Conservation (phyloP, 1,139 yeast genomes). For the Saccharomyces pastorianus region DNA sequence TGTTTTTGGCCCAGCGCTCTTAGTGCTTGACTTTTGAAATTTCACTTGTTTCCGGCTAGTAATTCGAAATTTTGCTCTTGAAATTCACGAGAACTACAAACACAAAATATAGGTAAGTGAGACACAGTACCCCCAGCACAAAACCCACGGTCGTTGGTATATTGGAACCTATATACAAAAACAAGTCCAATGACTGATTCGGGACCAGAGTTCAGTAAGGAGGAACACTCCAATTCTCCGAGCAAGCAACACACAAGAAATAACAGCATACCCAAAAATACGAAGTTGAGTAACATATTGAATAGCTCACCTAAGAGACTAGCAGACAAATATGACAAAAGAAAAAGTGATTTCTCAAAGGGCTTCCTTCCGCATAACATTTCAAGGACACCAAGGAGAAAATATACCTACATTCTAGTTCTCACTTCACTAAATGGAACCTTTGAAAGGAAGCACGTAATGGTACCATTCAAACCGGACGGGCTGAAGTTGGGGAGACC, state of each 20-base stretch:
- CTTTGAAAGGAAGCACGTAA: conserved; percentile 68
- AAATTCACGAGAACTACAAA: not conserved
- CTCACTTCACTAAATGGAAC: conserved; percentile 73
- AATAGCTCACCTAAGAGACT: not conserved
- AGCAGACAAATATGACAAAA: not conserved
- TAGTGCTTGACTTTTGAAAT: not conserved
- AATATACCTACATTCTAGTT: conserved; percentile 45
- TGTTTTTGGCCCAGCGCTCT: not conserved
- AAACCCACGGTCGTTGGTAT: not conserved
- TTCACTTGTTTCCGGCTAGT: not conserved
- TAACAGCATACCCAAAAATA: not conserved
- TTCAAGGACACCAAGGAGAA: conserved; percentile 18
- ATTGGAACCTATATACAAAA: not conserved
- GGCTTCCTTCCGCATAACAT: not conserved
- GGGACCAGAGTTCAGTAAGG: not conserved
- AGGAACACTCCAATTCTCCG: not conserved
- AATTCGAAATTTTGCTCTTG: not conserved
- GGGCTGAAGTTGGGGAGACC: conserved; percentile 85
- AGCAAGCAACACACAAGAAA: not conserved
- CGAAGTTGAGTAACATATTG: not conserved
- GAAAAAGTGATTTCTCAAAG: not conserved
- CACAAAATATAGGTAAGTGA: not conserved
- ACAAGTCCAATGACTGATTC: not conserved
- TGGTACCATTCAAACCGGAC: conserved; percentile 76
- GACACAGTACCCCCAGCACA: not conserved